Evolutionary conservation across 345 rosid species (phyloP).

Genomic region (Theobroma cacao): DNA sequence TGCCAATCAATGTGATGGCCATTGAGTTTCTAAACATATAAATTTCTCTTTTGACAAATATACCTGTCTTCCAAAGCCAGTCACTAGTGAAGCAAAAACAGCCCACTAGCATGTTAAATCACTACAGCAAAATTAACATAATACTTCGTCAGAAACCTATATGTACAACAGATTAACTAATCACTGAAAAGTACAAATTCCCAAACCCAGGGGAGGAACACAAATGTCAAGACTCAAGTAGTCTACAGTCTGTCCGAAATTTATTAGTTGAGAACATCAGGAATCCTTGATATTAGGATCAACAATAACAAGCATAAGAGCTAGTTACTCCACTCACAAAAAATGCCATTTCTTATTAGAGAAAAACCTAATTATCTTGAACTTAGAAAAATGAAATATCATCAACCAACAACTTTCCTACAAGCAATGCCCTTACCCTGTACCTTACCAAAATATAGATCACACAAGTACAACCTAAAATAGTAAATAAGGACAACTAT

Average conservation of each 20-base stretch:
- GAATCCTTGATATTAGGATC: neutral
- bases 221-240: neutral
- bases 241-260: neutral
- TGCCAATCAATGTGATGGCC: neutral
- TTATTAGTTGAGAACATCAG: neutral
- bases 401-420: conserved; percentile 2
- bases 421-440: neutral
- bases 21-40: neutral
- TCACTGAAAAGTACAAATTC: neutral
- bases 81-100: neutral
- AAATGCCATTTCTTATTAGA: neutral
- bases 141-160: neutral
- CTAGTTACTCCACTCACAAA: neutral
- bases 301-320: neutral
- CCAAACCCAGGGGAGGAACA: neutral
- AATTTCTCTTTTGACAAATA: neutral
- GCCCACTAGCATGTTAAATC: neutral
- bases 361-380: neutral
- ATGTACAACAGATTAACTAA: neutral
- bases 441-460: neutral
- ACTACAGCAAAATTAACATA: neutral
- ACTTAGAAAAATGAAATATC: neutral
- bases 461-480: neutral
- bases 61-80: neutral
- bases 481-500: neutral